These are phyloP conservation scores for Achlya hypogyna DNA, from an alignment of 352 stramenopile genomes.

Conservation along the genomic window DNA sequence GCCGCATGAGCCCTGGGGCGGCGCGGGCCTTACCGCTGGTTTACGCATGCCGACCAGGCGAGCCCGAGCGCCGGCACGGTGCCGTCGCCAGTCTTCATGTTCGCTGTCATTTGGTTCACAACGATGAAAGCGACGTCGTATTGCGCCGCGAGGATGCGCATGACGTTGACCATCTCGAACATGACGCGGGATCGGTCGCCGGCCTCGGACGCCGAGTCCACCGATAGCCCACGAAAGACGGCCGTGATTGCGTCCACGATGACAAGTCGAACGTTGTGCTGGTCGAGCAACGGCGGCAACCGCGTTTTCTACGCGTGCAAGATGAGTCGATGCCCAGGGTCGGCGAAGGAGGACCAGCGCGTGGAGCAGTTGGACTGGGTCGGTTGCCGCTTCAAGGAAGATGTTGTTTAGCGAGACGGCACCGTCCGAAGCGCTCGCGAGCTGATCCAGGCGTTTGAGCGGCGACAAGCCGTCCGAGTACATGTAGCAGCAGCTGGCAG, in stretches of 20 bases:
- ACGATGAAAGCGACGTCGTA: conserved; percentile 66
- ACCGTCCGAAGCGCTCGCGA: conserved; percentile 23
- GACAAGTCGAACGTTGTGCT: conserved; percentile 71
- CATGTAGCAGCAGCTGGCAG: conserved; percentile 66
- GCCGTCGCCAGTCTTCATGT: conserved; percentile 31
- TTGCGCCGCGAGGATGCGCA: conserved; percentile 71
- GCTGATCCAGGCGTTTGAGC: conserved; percentile 59
- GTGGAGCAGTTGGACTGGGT: conserved; percentile 49
- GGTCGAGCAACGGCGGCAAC: conserved; percentile 48
- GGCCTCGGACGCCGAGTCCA: conserved; percentile 32
- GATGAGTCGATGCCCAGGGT: background rate
- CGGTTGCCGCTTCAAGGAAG: conserved; percentile 73
- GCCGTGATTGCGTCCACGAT: conserved; percentile 74
- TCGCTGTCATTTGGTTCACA: conserved; percentile 74
- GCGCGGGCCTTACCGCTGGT: conserved; percentile 45
- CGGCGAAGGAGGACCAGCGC: conserved; percentile 33
- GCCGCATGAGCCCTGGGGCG: background rate
- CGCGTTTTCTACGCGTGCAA: conserved; percentile 39
- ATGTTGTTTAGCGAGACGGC: conserved; percentile 41
- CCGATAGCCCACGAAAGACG: conserved; percentile 38
- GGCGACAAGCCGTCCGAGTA: conserved; percentile 64
- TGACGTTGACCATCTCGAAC: conserved; percentile 79
- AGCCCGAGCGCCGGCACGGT: conserved; percentile 53
- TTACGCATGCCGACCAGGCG: conserved; percentile 80
- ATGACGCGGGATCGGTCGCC: conserved; percentile 60